phyloP scores from a whole-genome alignment of 1,284 basidiomycete species.

The Fomitopsis betulina region DNA sequence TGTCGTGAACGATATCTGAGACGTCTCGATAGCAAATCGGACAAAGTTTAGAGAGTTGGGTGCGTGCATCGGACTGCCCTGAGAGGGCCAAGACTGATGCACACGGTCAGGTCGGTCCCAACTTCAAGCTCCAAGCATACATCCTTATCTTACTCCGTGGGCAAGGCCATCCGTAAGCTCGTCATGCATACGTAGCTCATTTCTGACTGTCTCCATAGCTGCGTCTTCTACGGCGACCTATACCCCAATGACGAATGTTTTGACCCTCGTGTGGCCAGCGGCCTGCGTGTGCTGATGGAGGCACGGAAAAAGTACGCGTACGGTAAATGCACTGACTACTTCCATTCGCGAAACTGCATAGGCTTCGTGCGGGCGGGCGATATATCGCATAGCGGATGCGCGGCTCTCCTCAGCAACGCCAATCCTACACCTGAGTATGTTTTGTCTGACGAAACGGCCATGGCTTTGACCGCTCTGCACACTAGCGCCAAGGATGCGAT shows the following conservation, averaged over 20 bases:
- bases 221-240: conserved; percentile 91
- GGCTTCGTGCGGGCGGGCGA: conserved; percentile 70
- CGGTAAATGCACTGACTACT: conserved; percentile 58
- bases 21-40: conserved; percentile 54
- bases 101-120: conserved; percentile 48
- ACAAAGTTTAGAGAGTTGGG: conserved; percentile 76
- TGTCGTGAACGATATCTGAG: background rate
- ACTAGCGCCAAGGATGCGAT: conserved; percentile 2
- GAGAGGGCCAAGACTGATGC: background rate
- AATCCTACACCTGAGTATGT: conserved; percentile 24
- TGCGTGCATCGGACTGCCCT: conserved; percentile 28
- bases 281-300: conserved; percentile 49
- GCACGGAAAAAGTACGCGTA: conserved; percentile 63
- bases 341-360: conserved; percentile 53
- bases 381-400: conserved; percentile 45
- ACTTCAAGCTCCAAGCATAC: conserved; percentile 80
- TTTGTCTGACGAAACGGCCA: background rate
- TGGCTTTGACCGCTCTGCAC: conserved; percentile 7
- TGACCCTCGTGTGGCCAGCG: conserved; percentile 44
- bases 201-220: conserved; percentile 39
- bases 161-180: conserved; percentile 80
- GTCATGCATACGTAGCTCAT: background rate
- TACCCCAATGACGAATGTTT: conserved; percentile 70
- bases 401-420: conserved; percentile 65
- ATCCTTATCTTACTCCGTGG: conserved; percentile 81